A percentile compares a stretch with the other conserved stretches of the same genome.
Conservation (phyloP, 2,329 filamentous ascomycete genomes). For the Colletotrichum phormii region DNA sequence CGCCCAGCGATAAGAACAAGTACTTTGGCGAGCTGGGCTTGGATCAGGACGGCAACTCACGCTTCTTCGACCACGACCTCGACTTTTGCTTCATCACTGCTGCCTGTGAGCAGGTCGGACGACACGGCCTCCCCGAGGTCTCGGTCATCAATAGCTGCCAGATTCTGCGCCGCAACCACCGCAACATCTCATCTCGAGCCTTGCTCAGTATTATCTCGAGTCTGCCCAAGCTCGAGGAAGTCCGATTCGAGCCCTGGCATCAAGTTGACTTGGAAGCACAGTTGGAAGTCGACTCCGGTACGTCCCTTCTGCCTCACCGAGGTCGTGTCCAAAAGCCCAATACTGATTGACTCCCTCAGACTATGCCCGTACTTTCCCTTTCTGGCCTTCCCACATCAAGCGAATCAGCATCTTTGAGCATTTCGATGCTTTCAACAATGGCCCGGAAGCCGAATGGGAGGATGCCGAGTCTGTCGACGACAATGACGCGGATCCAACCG, state of each 20-base stretch:
- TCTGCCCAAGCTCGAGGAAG: conserved; percentile 36
- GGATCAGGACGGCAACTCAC: conserved; percentile 40
- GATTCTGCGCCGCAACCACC: conserved; percentile 39
- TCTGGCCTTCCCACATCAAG: conserved; percentile 39
- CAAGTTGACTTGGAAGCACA: conserved; percentile 37
- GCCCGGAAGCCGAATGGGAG: conserved; percentile 25
- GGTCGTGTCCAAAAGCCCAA: neutral
- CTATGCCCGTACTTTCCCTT: conserved; percentile 36
- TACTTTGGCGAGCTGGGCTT: conserved; percentile 39
- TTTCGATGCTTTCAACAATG: conserved; percentile 33
- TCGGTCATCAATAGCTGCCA: conserved; percentile 36
- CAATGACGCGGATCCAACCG: conserved; percentile 2
- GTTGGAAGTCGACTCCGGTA: conserved; percentile 37
- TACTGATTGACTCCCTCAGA: conserved; percentile 27
- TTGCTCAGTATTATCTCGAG: conserved; percentile 39
- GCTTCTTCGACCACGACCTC: conserved; percentile 41
- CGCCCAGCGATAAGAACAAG: conserved; percentile 40
- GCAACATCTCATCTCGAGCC: conserved; percentile 39
- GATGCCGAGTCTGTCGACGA: conserved; percentile 30
- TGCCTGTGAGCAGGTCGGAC: conserved; percentile 37
- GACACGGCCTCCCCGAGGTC: conserved; percentile 39
- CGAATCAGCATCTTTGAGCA: conserved; percentile 41
- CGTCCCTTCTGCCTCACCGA: neutral
- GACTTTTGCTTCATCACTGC: conserved; percentile 38
- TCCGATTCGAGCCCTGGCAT: conserved; percentile 40